Conservation (phyloP, 345 rosid genomes). For the Pugionium dolabratum region DNA sequence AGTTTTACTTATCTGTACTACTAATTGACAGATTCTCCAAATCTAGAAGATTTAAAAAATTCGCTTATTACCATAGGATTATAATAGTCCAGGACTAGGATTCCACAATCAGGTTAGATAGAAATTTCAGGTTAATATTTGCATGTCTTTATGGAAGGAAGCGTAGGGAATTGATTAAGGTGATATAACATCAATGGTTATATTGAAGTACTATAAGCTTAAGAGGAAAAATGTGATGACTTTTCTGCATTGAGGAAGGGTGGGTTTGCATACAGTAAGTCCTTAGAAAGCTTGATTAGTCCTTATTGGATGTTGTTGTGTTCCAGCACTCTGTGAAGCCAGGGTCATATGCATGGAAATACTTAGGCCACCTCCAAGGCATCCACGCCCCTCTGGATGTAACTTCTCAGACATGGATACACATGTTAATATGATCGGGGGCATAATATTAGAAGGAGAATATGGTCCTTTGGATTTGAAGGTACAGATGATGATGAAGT, state of each 20-base stretch:
- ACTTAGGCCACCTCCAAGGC: slow-evolving; percentile 69
- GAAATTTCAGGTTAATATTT: background rate
- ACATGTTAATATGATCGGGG: slow-evolving; percentile 50
- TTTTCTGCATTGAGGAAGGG: slow-evolving; percentile 27
- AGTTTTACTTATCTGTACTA: slow-evolving; percentile 9
- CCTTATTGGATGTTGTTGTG: slow-evolving; percentile 54
- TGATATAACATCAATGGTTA: slow-evolving; percentile 19
- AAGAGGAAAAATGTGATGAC: slow-evolving; percentile 10
- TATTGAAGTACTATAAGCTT: slow-evolving; percentile 17
- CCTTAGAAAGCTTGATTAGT: slow-evolving; percentile 47
- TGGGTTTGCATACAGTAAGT: slow-evolving; percentile 24
- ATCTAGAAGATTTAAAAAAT: background rate
- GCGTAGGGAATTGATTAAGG: background rate
- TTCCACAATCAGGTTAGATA: slow-evolving; percentile 9
- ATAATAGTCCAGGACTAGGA: background rate
- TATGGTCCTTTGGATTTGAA: slow-evolving; percentile 50
- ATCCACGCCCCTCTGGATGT: slow-evolving; percentile 42
- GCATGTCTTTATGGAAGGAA: slow-evolving; percentile 13
- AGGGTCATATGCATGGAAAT: slow-evolving; percentile 78
- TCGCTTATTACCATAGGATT: too few relatives aligned
- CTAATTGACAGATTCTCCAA: slow-evolving; percentile 17
- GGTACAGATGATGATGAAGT: slow-evolving; percentile 49
- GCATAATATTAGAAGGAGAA: slow-evolving; percentile 53
- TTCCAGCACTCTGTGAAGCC: slow-evolving; percentile 76
- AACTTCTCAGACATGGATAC: slow-evolving; percentile 49